Conservation (phyloP, 192 early-diverging fungal species). For the Backusella mclennaniae region DNA sequence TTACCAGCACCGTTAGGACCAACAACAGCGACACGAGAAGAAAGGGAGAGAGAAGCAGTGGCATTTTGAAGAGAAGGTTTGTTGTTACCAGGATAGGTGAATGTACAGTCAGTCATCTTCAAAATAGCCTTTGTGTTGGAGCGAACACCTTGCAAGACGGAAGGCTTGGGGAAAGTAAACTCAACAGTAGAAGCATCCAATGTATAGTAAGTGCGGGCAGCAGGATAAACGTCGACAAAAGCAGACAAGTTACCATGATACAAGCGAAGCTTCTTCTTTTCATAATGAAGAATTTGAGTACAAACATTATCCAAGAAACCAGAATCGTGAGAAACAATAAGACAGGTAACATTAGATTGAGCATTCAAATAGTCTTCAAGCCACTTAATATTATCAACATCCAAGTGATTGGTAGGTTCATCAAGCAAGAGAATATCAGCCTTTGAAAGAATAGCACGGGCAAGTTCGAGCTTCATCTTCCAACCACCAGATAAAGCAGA, state of each 20-base stretch:
- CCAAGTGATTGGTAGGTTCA: constrained; percentile 92
- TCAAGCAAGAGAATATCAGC: constrained; percentile 91
- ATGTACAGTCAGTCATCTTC: constrained; percentile 72
- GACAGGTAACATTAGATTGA: constrained; percentile 62
- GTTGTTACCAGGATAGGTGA: constrained; percentile 70
- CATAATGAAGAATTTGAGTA: constrained; percentile 78
- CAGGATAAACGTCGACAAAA: constrained; percentile 72
- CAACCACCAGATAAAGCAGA: constrained; percentile 77
- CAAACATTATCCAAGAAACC: constrained; percentile 78
- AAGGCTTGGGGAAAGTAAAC: constrained; percentile 77
- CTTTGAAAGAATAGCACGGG: constrained; percentile 76
- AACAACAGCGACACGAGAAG: constrained; percentile 78
- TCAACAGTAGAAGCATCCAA: constrained; percentile 66
- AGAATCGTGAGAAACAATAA: constrained; percentile 84
- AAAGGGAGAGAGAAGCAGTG: constrained; percentile 66
- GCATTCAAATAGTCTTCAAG: constrained; percentile 68
- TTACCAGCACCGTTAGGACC: constrained; percentile 88
- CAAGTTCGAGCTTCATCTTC: constrained; percentile 87
- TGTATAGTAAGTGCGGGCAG: constrained; percentile 75
- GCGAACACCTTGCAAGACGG: constrained; percentile 75
- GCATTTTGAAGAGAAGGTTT: constrained; percentile 61
- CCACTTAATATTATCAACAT: constrained; percentile 75
- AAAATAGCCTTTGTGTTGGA: constrained; percentile 78
- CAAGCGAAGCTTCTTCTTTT: constrained; percentile 72
- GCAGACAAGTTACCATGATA: constrained; percentile 80